Evolutionary conservation across 805 yeast species (phyloP).

Genomic region (Pichia phayaonensis): DNA sequence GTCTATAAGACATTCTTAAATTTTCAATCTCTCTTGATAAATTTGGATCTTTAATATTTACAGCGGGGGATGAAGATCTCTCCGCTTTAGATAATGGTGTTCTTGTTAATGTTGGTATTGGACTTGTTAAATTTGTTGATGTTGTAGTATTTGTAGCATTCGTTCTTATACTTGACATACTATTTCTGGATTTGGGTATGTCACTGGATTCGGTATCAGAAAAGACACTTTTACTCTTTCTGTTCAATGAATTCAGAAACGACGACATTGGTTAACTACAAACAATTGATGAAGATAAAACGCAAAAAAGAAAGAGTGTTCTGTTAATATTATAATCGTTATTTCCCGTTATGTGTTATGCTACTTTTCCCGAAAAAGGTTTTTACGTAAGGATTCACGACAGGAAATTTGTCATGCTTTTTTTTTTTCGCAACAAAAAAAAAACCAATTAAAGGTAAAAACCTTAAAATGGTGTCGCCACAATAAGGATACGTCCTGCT

Average conservation of each 20-base stretch:
- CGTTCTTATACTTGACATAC: background rate
- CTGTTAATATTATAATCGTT: too few relatives aligned
- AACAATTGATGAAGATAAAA: too few relatives aligned
- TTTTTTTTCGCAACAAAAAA: too few relatives aligned
- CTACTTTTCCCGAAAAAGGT: too few relatives aligned
- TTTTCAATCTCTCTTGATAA: constrained; percentile 5
- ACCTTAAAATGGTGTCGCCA: too few relatives aligned
- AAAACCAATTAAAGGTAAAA: too few relatives aligned
- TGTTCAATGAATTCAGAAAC: background rate
- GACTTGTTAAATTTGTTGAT: background rate
- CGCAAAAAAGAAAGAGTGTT: too few relatives aligned
- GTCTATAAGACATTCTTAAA: constrained; percentile 8
- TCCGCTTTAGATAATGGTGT: constrained; percentile 1
- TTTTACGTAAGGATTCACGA: too few relatives aligned
- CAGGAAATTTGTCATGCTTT: too few relatives aligned
- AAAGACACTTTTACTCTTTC: background rate
- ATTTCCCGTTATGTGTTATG: too few relatives aligned
- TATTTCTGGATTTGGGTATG: background rate
- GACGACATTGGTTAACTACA: background rate
- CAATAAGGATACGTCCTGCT: too few relatives aligned
- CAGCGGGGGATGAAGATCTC: background rate
- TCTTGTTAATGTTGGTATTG: constrained; percentile 2
- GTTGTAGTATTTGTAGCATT: background rate
- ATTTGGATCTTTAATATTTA: constrained; percentile 1
- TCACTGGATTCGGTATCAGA: background rate